These are phyloP conservation scores for Mucor mucedo DNA, from an alignment of 371 early-diverging fungal genomes.

Conservation along the genomic window DNA sequence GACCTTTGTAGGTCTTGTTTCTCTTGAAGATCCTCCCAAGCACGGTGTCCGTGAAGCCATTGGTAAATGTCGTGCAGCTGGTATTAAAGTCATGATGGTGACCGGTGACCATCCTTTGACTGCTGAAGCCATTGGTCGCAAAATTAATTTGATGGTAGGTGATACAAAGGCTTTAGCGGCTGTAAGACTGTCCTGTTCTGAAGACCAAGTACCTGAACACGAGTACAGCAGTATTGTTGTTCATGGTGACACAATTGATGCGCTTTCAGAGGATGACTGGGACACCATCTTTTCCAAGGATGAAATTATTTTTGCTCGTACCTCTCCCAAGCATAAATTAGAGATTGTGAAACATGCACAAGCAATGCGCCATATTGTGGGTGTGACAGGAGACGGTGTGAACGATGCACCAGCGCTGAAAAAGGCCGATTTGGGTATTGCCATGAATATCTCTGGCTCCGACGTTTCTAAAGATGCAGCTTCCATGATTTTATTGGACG, in stretches of 20 bases:
- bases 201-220: conserved; percentile 70
- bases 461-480: conserved; percentile 98
- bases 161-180: conserved; percentile 87
- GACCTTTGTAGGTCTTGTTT: conserved; percentile 85
- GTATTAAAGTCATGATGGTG: conserved; percentile 95
- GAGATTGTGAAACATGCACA: conserved; percentile 50
- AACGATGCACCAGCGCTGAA: conserved; percentile 96
- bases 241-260: conserved; percentile 89
- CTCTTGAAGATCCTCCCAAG: conserved; percentile 95
- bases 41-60: conserved; percentile 97
- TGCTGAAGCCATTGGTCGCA: conserved; percentile 84
- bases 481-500: conserved; percentile 94
- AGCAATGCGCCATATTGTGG: conserved; percentile 47
- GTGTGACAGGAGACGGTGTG: conserved; percentile 92
- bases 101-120: conserved; percentile 96
- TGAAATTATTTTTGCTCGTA: conserved; percentile 57
- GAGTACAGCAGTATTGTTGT: conserved; percentile 91
- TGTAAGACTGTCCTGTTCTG: conserved; percentile 59
- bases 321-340: conserved; percentile 60
- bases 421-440: conserved; percentile 96
- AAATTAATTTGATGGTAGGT: conserved; percentile 88
- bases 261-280: conserved; percentile 85
- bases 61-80: conserved; percentile 88
- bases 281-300: conserved; percentile 58
- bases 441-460: conserved; percentile 94